These are phyloP conservation scores for Nemania sp. DNA, from an alignment of 2,329 filamentous ascomycete genomes.

Conservation along the genomic window DNA sequence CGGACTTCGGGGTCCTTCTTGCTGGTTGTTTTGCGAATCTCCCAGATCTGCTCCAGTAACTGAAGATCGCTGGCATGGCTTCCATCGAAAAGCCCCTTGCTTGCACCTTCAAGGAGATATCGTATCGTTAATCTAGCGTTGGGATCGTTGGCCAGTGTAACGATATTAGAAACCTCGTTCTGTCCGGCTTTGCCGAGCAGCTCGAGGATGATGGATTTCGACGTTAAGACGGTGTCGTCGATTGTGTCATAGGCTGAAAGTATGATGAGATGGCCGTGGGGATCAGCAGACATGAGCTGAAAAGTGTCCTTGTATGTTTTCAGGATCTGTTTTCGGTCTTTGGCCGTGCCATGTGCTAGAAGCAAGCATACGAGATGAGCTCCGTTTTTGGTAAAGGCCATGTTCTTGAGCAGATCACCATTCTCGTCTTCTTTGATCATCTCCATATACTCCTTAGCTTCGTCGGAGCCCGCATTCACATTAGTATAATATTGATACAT, in stretches of 20 bases:
- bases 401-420: conserved; percentile 88
- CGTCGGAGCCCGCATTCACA: conserved; percentile 73
- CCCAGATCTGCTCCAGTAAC: conserved; percentile 75
- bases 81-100: conserved; percentile 62
- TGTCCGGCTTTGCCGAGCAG: conserved; percentile 73
- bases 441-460: conserved; percentile 86
- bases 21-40: conserved; percentile 79
- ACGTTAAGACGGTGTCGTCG: conserved; percentile 88
- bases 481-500: conserved; percentile 96
- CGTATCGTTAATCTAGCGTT: conserved; percentile 70
- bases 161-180: conserved; percentile 64
- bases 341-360: conserved; percentile 82
- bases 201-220: conserved; percentile 86
- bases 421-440: conserved; percentile 89
- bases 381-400: conserved; percentile 92
- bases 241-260: conserved; percentile 87
- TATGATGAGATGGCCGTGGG: conserved; percentile 77
- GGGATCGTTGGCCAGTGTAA: conserved; percentile 66
- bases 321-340: conserved; percentile 88
- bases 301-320: conserved; percentile 90
- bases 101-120: conserved; percentile 76
- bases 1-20: conserved; percentile 86
- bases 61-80: conserved; percentile 68
- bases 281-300: conserved; percentile 80
- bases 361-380: conserved; percentile 79